Conservation (phyloP, 2,329 filamentous ascomycete species). For the Onygena corvina region DNA sequence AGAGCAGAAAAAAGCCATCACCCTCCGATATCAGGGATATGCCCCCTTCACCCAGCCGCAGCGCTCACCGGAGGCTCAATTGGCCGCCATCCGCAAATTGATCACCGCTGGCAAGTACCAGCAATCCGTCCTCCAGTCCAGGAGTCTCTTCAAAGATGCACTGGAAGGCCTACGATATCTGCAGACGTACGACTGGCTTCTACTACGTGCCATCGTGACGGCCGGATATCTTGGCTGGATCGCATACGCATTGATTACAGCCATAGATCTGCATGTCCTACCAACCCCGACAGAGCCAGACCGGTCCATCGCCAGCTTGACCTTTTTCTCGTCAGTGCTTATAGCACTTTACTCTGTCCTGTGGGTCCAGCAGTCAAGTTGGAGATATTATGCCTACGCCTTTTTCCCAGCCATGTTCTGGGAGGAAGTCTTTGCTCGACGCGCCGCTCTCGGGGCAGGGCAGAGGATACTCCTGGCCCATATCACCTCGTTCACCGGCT, state of each 20-base stretch:
- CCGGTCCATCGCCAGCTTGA: slow-evolving; percentile 47
- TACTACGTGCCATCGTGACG: slow-evolving; percentile 78
- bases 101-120: slow-evolving; percentile 57
- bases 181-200: slow-evolving; percentile 98
- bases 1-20: slow-evolving; percentile 60
- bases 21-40: slow-evolving; percentile 69
- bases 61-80: slow-evolving; percentile 50
- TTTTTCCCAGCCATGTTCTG: slow-evolving; percentile 91
- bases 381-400: slow-evolving; percentile 80
- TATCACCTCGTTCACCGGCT: slow-evolving; percentile 48
- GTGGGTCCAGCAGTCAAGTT: slow-evolving; percentile 63
- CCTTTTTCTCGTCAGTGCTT: slow-evolving; percentile 65
- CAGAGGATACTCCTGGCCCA: slow-evolving; percentile 57
- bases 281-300: slow-evolving; percentile 54
- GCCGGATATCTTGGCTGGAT: slow-evolving; percentile 92
- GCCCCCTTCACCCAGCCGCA: slow-evolving; percentile 52
- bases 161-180: slow-evolving; percentile 81
- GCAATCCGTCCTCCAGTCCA: slow-evolving; percentile 66
- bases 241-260: slow-evolving; percentile 75
- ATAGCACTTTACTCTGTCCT: slow-evolving; percentile 67
- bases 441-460: slow-evolving; percentile 57
- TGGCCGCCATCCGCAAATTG: slow-evolving; percentile 54
- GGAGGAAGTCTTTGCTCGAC: slow-evolving; percentile 81
- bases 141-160: slow-evolving; percentile 61
- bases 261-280: slow-evolving; percentile 77